Evolutionary conservation across 441 rosid genomes (phyloP).

Genomic region (Pelargonium fulgidum): DNA sequence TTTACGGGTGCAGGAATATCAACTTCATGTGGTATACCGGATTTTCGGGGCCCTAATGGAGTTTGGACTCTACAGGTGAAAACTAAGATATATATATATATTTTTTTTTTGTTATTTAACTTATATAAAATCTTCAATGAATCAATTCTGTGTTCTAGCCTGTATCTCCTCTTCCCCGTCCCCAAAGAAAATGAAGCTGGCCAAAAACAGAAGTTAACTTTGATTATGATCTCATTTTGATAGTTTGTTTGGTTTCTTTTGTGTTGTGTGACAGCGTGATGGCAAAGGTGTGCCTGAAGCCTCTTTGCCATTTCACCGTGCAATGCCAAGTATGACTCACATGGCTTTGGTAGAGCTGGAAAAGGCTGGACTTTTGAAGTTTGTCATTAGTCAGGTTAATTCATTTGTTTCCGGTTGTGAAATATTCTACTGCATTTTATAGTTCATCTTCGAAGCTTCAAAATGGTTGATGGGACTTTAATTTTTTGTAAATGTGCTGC

Average conservation of each 20-base stretch:
- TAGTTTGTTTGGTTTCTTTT: neutral
- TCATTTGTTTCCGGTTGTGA: neutral
- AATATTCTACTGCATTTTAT: neutral
- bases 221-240: neutral
- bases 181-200: neutral
- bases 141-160: neutral
- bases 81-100: neutral
- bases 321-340: slow-evolving; percentile 4
- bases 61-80: slow-evolving; percentile 4
- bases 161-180: neutral
- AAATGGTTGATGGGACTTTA: neutral
- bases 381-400: slow-evolving; percentile 2
- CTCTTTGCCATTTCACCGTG: neutral
- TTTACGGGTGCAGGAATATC: slow-evolving; percentile 4
- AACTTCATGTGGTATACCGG: neutral
- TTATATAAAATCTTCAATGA: neutral
- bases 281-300: neutral
- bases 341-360: neutral
- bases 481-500: no score
- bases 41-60: neutral
- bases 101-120: neutral
- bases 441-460: neutral
- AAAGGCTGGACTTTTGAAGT: neutral
- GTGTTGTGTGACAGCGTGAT: slow-evolving; percentile 1
- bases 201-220: neutral